Evolutionary conservation across 2,329 filamentous ascomycete species (phyloP).

Genomic region (Harringtonia lauricola): DNA sequence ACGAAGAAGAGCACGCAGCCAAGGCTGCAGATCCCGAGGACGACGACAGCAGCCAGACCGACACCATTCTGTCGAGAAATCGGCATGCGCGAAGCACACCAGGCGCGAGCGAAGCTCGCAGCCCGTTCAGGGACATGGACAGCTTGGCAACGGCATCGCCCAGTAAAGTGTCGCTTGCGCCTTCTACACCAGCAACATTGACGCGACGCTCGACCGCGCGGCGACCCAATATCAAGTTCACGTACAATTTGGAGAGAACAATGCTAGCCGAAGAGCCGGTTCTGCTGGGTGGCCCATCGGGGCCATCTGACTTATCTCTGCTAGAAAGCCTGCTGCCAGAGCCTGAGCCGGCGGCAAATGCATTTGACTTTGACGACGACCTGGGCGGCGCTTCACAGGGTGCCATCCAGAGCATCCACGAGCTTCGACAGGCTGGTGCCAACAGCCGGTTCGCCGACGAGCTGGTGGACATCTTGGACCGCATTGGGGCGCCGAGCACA

Average conservation of each 20-base stretch:
- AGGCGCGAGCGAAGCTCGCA: slow-evolving; percentile 4
- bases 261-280: slow-evolving; percentile 23
- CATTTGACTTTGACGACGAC: slow-evolving; percentile 30
- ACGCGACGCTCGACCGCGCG: slow-evolving; percentile 12
- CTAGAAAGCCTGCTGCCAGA: slow-evolving; percentile 16
- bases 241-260: slow-evolving; percentile 26
- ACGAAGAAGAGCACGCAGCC: slow-evolving; percentile 1
- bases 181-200: slow-evolving; percentile 10
- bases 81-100: slow-evolving; percentile 6
- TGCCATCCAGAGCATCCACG: slow-evolving; percentile 52
- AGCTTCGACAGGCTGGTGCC: slow-evolving; percentile 53
- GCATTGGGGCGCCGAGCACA: slow-evolving; percentile 40
- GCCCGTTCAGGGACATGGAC: slow-evolving; percentile 7
- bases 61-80: slow-evolving; percentile 3
- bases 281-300: slow-evolving; percentile 6
- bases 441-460: slow-evolving; percentile 57
- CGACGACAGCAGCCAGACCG: slow-evolving; percentile 6
- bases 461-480: slow-evolving; percentile 51
- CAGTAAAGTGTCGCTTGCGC: slow-evolving; percentile 4
- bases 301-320: slow-evolving; percentile 14
- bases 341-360: slow-evolving; percentile 11
- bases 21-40: neutral
- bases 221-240: slow-evolving; percentile 23
- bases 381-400: slow-evolving; percentile 32
- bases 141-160: slow-evolving; percentile 10